Evolutionary conservation across 169 alveolate species (phyloP).

Genomic region (Perkinsus marinus): DNA sequence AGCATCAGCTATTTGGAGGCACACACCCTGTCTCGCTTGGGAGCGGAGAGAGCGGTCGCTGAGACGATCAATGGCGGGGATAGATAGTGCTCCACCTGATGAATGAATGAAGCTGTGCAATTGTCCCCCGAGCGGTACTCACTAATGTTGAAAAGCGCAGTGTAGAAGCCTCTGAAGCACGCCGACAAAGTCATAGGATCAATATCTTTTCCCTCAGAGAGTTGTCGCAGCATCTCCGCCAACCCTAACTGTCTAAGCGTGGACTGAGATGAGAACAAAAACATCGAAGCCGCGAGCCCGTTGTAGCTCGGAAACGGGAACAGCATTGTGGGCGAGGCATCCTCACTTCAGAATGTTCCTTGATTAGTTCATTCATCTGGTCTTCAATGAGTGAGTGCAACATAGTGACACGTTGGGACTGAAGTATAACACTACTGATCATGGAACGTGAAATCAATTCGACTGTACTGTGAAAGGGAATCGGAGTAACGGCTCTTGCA

Average conservation of each 20-base stretch:
- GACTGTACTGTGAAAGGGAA: not conserved
- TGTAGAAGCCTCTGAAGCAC: not conserved
- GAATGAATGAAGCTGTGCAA: not conserved
- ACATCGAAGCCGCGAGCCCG: too few relatives aligned
- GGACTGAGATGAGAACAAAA: not conserved
- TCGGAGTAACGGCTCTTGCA: not conserved
- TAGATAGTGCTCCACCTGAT: not conserved
- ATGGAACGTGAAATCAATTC: not conserved
- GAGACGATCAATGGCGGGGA: not conserved
- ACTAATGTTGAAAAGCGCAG: not conserved
- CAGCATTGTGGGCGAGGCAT: not conserved
- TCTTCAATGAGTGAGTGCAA: not conserved
- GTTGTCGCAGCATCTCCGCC: not conserved
- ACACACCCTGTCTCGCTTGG: not conserved
- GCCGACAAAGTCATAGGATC: not conserved
- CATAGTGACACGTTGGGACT: not conserved
- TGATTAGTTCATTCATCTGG: not conserved
- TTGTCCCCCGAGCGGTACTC: too few relatives aligned
- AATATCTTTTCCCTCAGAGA: not conserved
- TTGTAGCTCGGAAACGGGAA: not conserved
- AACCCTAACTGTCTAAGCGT: not conserved
- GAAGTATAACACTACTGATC: not conserved
- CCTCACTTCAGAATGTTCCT: not conserved
- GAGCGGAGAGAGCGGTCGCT: not conserved
- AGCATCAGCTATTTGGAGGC: not conserved